phyloP scores from a whole-genome alignment of 768 basidiomycete species.

The Gloeophyllum trabeum region DNA sequence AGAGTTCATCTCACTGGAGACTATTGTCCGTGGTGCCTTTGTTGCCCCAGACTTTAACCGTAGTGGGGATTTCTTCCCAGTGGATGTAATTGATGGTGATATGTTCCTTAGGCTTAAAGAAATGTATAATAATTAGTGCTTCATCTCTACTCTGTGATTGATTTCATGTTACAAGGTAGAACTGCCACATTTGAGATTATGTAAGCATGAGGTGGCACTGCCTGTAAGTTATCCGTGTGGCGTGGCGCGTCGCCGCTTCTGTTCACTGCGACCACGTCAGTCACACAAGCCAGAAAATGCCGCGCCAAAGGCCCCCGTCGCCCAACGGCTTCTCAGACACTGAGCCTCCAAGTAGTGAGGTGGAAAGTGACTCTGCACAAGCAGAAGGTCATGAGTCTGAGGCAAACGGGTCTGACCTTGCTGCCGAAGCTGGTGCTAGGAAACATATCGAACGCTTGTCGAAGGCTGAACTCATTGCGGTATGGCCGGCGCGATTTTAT shows the following conservation, averaged over 20 bases:
- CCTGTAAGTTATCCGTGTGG: neutral
- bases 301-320: no score
- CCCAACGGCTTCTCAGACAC: no score
- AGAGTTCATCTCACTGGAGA: constrained; percentile 15
- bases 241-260: neutral
- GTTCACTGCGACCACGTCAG: neutral
- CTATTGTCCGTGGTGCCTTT: constrained; percentile 19
- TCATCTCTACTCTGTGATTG: neutral
- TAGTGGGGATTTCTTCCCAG: constrained; percentile 13
- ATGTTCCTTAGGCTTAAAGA: constrained; percentile 13
- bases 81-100: constrained; percentile 19
- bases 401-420: no score
- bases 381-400: no score
- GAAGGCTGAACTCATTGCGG: no score
- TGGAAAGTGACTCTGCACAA: no score
- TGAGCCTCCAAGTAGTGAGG: no score
- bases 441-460: no score
- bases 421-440: no score
- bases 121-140: neutral
- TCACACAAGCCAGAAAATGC: neutral
- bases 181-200: neutral
- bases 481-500: no score
- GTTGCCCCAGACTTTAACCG: constrained; percentile 11
- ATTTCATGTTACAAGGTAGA: neutral
- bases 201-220: neutral